Evolutionary conservation across 2,329 filamentous ascomycete species (phyloP).

Genomic region (Fusarium hainanense): DNA sequence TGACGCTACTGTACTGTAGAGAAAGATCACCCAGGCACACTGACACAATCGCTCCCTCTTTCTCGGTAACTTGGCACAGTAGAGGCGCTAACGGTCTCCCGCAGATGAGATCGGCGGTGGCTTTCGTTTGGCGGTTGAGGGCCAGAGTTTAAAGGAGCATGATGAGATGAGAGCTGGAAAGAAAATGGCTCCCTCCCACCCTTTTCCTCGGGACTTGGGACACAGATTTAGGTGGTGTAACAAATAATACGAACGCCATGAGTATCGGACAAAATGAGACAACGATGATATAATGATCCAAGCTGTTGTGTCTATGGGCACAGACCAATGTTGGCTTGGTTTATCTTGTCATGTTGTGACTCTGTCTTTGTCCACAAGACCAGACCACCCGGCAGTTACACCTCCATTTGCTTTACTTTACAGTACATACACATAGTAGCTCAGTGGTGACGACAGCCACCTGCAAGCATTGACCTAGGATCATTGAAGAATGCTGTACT

Average conservation of each 20-base stretch:
- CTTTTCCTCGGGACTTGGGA: not conserved
- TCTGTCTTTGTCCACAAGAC: slow-evolving; percentile 1
- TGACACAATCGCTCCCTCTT: slow-evolving; percentile 5
- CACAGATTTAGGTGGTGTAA: not conserved
- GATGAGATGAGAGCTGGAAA: slow-evolving; percentile 20
- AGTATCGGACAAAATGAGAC: not conserved
- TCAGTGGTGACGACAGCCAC: slow-evolving; percentile 20
- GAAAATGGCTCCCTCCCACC: not conserved
- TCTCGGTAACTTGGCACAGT: slow-evolving; percentile 25
- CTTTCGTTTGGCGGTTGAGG: slow-evolving; percentile 13
- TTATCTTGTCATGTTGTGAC: not conserved
- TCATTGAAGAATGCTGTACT: not conserved
- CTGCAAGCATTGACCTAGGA: slow-evolving; percentile 16
- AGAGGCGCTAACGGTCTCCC: slow-evolving; percentile 26
- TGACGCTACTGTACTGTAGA: slow-evolving; percentile 5
- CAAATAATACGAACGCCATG: not conserved
- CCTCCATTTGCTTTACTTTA: not conserved
- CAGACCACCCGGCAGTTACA: not conserved
- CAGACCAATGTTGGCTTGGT: not conserved
- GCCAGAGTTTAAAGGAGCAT: not conserved
- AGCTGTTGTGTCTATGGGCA: not conserved
- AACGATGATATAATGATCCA: not conserved
- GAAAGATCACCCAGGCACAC: slow-evolving; percentile 5
- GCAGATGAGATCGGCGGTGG: slow-evolving; percentile 38
- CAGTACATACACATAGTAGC: not conserved